Base-by-base conservation (phyloP, 176 grass and related monocot genomes). In the Aegilops sharonensis region DNA sequence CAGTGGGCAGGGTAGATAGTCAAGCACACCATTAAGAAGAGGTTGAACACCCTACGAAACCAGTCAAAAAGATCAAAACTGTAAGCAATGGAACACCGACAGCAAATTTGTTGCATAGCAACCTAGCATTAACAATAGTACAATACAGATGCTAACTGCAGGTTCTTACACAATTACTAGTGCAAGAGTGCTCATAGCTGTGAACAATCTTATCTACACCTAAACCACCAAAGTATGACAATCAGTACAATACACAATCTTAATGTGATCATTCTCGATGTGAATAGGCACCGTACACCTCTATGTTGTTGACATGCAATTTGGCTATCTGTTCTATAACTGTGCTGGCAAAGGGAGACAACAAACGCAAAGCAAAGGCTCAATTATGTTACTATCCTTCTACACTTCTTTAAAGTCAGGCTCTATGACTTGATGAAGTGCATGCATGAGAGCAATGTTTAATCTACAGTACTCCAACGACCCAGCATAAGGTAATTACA, bases 21-120 rank as follows among this genome's bases (percentile, higher is more conserved):
- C 82, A 65, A 98, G 86, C 52, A 98, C 97, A 77, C 97, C 97
- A 93, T 98, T 89, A 87, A 98, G 90, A 59, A 98, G 90, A 5
- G 87, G 91, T 87, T 98, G 97, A 77, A 98, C 97, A 86, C 93
- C 97, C 97, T 98, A 77, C 24, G 89, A 80, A 85, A 91, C 35
- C 17, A 73, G 64, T 75, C 24, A 86, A 87, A 94, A 83, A 75
- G 47, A 29, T 65, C 36, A 70, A 70, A 78, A 36, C 39, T 65
- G 34, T 39, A 77, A 67, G 45, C 17, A 34, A 6, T 31, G 39
- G 50, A 78, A 83, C 70, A 84, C 34, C 15, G 66, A 43, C n/a
- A 85, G 45, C 12, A 17, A 79, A 80, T 64, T 83, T 37, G 61
- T 54, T 24, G 60, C 39, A 84, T 84, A 83, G 67, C 82, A 84